Conservation (phyloP, 805 yeast genomes). For the Candida endomychidarum region DNA sequence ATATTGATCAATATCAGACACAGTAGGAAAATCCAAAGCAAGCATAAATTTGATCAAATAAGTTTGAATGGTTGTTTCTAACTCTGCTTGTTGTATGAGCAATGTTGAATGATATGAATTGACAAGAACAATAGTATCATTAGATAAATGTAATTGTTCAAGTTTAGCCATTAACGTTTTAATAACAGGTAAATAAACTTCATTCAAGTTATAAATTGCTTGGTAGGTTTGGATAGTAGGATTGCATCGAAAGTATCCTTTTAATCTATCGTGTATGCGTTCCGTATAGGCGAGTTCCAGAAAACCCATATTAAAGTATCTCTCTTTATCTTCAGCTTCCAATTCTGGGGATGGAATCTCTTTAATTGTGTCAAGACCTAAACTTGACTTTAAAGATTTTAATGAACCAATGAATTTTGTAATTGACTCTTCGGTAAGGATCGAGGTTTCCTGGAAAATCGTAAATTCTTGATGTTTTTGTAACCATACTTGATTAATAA, state of each 20-base stretch:
- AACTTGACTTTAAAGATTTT: conserved; percentile 13
- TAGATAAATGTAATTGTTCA: not conserved
- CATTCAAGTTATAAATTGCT: conserved; percentile 22
- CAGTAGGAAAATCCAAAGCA: conserved; percentile 10
- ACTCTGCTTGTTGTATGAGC: conserved; percentile 17
- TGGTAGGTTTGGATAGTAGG: conserved; percentile 22
- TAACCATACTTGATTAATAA: conserved; percentile 24
- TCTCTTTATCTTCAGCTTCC: too few species aligned
- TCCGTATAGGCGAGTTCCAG: conserved; percentile 1
- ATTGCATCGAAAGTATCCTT: too few species aligned
- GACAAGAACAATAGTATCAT: not conserved
- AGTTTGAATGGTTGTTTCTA: conserved; percentile 17
- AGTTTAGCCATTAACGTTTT: conserved; percentile 7
- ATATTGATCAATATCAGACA: conserved; percentile 16
- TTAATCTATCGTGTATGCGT: conserved; percentile 19
- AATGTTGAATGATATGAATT: not conserved
- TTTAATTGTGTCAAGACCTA: not conserved
- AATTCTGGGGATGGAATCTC: conserved; percentile 2
- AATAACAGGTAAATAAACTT: conserved; percentile 17
- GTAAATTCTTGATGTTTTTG: conserved; percentile 21
- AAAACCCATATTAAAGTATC: too few species aligned
- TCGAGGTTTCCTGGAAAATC: conserved; percentile 17
- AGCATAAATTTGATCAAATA: conserved; percentile 22
- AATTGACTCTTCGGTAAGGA: conserved; percentile 7
- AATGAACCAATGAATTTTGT: conserved; percentile 18